A percentile compares a stretch with the other conserved stretches of the same genome.
Conservation (phyloP, 352 stramenopile species). For the Lagenidium giganteum region DNA sequence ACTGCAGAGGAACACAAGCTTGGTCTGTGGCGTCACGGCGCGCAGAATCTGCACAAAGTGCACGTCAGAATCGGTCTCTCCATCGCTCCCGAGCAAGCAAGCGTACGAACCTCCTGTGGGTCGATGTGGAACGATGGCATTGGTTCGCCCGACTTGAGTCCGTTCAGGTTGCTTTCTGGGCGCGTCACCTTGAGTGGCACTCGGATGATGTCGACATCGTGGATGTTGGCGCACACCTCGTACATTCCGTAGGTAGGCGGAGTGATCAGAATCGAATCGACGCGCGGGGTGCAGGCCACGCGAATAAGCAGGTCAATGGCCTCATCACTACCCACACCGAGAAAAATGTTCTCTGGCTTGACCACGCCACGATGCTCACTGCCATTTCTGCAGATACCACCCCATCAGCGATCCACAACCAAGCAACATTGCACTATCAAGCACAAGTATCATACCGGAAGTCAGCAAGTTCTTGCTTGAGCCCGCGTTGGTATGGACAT, state of each 20-base stretch:
- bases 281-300: constrained; percentile 92
- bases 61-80: neutral
- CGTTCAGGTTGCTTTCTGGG: constrained; percentile 50
- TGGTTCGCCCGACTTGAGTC: constrained; percentile 45
- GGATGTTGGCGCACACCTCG: constrained; percentile 97
- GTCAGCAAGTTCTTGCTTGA: constrained; percentile 91
- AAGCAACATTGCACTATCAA: neutral
- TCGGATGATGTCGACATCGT: constrained; percentile 94
- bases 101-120: constrained; percentile 44
- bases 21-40: constrained; percentile 86
- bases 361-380: no score
- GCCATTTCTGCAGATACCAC: no score
- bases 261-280: constrained; percentile 95
- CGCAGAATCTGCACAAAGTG: constrained; percentile 73
- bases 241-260: constrained; percentile 99
- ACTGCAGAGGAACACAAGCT: constrained; percentile 97
- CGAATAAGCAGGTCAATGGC: constrained; percentile 98
- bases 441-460: constrained; percentile 36
- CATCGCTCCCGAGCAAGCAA: neutral
- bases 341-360: constrained; percentile 92
- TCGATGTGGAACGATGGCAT: constrained; percentile 83
- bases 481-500: constrained; percentile 90
- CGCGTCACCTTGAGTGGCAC: constrained; percentile 87
- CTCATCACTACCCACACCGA: constrained; percentile 98
- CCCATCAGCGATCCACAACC: neutral